Conservation (phyloP, 164 flowering plant species). For the Aristolochia contorta region DNA sequence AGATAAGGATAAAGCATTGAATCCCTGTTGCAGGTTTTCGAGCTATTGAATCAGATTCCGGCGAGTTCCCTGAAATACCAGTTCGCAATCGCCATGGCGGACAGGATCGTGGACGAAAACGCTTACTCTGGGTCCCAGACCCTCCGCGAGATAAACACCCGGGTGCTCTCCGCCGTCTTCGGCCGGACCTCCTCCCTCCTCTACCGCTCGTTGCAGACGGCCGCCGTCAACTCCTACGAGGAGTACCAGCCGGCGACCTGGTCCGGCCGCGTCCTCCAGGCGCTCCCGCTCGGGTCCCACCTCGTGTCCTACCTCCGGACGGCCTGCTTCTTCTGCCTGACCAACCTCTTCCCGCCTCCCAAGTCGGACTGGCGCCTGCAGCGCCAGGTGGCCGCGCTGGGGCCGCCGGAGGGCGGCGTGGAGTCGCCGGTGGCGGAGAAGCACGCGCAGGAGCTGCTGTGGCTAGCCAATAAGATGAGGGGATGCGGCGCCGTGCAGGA, state of each 20-base stretch:
- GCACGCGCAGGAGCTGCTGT: constrained; percentile 39
- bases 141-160: constrained; percentile 27
- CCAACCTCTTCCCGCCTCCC: constrained; percentile 2
- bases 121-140: constrained; percentile 19
- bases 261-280: constrained; percentile 16
- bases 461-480: constrained; percentile 34
- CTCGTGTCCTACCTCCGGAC: constrained; percentile 19
- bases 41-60: constrained; percentile 32
- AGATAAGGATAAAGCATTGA: too few relatives aligned
- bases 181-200: constrained; percentile 26
- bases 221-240: neutral
- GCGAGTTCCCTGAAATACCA: constrained; percentile 46
- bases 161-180: constrained; percentile 34
- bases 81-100: constrained; percentile 47
- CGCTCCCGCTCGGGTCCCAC: constrained; percentile 29
- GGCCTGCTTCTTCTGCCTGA: constrained; percentile 10
- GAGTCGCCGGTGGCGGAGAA: constrained; percentile 33
- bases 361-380: neutral
- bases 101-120: constrained; percentile 42
- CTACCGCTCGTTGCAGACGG: constrained; percentile 15
- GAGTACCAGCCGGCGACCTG: constrained; percentile 9
- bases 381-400: neutral
- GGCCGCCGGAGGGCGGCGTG: neutral
- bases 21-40: constrained; percentile 26
- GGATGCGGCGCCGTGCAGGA: constrained; percentile 29